A percentile compares a stretch with the other conserved stretches of the same genome.
Evolutionary conservation across 768 basidiomycete genomes (phyloP).

Genomic region (Rhizopogon vulgaris): DNA sequence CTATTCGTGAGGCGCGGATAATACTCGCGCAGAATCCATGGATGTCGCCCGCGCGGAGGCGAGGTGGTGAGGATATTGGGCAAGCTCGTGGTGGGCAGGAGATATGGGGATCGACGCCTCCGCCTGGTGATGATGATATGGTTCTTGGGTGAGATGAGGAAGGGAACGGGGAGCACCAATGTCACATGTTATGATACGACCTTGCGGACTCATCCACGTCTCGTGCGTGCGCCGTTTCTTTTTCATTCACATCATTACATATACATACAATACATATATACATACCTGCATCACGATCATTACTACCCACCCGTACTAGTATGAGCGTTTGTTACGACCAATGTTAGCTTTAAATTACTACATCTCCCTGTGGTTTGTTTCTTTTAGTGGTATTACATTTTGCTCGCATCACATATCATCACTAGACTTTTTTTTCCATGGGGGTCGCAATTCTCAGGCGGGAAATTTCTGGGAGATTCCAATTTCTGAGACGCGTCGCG

Average conservation of each 20-base stretch:
- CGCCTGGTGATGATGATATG: slow-evolving; percentile 20
- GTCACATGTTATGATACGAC: slow-evolving; percentile 2
- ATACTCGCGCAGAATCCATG: neutral
- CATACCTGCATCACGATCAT: slow-evolving; percentile 16
- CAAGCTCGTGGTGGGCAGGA: slow-evolving; percentile 16
- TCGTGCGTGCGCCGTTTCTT: neutral
- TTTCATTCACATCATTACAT: slow-evolving; percentile 11
- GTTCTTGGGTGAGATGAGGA: slow-evolving; percentile 26
- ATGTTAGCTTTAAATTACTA: neutral
- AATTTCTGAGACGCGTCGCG: neutral
- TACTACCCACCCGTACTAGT: slow-evolving; percentile 1
- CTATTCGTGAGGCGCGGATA: slow-evolving; percentile 1
- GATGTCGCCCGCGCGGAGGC: neutral
- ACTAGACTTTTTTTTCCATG: neutral
- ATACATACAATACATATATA: slow-evolving; percentile 7
- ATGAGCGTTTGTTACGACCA: neutral
- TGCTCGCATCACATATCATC: slow-evolving; percentile 8
- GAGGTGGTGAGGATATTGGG: slow-evolving; percentile 12
- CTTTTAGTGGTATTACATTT: neutral
- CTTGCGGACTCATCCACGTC: neutral
- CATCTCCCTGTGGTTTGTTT: neutral
- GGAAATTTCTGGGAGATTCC: neutral
- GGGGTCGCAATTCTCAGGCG: no score
- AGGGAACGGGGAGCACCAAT: no score
- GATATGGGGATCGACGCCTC: slow-evolving; percentile 24